phyloP scores from a whole-genome alignment of 2,329 filamentous ascomycete genomes.

The Orbilia oligospora region DNA sequence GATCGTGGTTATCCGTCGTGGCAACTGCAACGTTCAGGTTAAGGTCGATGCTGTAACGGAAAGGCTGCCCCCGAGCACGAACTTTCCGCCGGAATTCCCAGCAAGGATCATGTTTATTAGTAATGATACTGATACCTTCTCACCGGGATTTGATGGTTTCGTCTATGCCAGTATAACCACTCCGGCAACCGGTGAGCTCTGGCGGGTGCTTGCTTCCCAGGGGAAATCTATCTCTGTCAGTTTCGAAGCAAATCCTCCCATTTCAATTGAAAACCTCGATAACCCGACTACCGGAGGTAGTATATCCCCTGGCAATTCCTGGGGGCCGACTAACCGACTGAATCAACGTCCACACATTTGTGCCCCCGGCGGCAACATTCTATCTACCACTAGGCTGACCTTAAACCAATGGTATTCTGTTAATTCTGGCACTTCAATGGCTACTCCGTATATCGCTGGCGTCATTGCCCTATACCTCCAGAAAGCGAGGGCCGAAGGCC shows the following conservation, averaged over 20 bases:
- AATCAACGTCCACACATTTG: constrained; percentile 57
- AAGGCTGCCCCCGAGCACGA: not conserved
- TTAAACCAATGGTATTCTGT: constrained; percentile 70
- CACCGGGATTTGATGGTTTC: not conserved
- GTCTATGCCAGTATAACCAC: not conserved
- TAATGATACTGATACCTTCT: not conserved
- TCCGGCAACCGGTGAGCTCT: not conserved
- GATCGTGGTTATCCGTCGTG: not conserved
- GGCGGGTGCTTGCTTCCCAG: not conserved
- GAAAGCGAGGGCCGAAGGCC: constrained; percentile 67
- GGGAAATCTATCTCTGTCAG: not conserved
- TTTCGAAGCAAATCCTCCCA: not conserved
- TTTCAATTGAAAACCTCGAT: not conserved
- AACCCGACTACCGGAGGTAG: not conserved
- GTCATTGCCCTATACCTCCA: constrained; percentile 72
- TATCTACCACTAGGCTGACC: constrained; percentile 72
- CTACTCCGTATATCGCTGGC: constrained; percentile 72
- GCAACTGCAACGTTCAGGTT: not conserved
- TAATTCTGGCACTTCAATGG: constrained; percentile 74
- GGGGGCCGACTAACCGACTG: not conserved
- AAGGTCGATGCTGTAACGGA: not conserved
- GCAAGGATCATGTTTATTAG: not conserved
- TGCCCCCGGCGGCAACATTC: constrained; percentile 73
- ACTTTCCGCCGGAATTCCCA: no score
- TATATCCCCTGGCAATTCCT: not conserved